phyloP scores from a whole-genome alignment of 345 rosid genomes.

The Citrus hindsii region DNA sequence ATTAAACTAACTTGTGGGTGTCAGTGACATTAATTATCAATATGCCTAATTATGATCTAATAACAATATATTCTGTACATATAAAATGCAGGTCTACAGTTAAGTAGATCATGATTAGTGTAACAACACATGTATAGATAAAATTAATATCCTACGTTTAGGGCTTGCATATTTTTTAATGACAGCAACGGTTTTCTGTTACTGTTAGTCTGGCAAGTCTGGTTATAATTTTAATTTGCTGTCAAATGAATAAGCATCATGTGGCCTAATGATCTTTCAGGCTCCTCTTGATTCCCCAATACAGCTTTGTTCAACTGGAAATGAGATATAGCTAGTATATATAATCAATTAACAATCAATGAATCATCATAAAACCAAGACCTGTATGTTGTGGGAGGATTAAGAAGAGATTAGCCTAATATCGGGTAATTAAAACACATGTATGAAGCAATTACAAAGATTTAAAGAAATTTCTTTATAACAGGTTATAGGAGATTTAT shows the following conservation, averaged over 20 bases:
- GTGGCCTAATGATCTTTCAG: slow-evolving; percentile 16
- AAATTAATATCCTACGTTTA: neutral
- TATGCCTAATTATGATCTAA: neutral
- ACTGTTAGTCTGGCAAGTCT: slow-evolving; percentile 26
- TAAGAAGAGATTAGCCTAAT: neutral
- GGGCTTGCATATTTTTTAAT: slow-evolving; percentile 6
- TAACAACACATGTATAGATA: neutral
- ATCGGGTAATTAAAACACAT: neutral
- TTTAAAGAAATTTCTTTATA: neutral
- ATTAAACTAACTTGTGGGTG: neutral
- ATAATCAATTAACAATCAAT: neutral
- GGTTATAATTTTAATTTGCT: neutral
- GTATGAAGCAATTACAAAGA: neutral
- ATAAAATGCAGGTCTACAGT: neutral
- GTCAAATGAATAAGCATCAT: slow-evolving; percentile 12
- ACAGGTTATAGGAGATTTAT: neutral
- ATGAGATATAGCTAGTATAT: neutral
- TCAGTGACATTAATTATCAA: neutral
- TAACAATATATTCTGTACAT: neutral
- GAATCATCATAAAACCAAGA: neutral
- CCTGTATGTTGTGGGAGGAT: neutral
- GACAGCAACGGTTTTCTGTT: slow-evolving; percentile 21
- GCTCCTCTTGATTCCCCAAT: neutral
- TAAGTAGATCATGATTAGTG: slow-evolving; percentile 3
- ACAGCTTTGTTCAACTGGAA: neutral